phyloP scores from a whole-genome alignment of 108 stramenopile genomes.

The Bacterosira constricta region DNA sequence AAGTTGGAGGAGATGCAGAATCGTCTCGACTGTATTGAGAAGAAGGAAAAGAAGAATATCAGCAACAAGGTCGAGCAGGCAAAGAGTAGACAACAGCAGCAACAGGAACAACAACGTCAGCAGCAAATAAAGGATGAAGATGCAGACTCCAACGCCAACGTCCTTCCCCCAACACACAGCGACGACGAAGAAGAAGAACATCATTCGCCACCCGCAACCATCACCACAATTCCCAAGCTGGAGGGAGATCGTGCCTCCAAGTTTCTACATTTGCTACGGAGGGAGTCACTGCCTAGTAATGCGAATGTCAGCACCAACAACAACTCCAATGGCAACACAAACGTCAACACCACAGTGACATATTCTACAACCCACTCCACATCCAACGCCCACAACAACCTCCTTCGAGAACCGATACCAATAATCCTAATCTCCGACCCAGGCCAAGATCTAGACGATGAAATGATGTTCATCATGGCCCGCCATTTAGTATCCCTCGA shows the following conservation, averaged over 20 bases:
- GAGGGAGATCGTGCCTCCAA: too few relatives aligned
- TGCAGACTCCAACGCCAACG: background rate
- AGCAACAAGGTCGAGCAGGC: background rate
- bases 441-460: slow-evolving; percentile 55
- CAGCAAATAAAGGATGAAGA: background rate
- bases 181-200: background rate
- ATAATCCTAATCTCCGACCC: slow-evolving; percentile 51
- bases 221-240: background rate
- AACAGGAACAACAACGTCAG: background rate
- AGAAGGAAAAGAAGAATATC: background rate
- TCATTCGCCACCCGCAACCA: background rate
- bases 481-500: slow-evolving; percentile 36
- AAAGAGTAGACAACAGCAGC: background rate
- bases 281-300: too few relatives aligned
- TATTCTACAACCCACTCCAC: background rate
- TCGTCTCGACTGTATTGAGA: slow-evolving; percentile 2
- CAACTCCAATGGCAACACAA: background rate
- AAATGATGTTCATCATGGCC: slow-evolving; percentile 58
- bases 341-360: background rate
- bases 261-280: too few relatives aligned
- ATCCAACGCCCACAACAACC: background rate
- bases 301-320: too few relatives aligned
- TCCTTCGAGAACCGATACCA: slow-evolving; percentile 17
- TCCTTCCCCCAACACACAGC: too few relatives aligned
- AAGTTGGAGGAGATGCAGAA: slow-evolving; percentile 7